Evolutionary conservation across 257 asterid genomes (phyloP), one percentile per base, ranked within the genome.

Genomic region (Lycium ferocissimum): DNA sequence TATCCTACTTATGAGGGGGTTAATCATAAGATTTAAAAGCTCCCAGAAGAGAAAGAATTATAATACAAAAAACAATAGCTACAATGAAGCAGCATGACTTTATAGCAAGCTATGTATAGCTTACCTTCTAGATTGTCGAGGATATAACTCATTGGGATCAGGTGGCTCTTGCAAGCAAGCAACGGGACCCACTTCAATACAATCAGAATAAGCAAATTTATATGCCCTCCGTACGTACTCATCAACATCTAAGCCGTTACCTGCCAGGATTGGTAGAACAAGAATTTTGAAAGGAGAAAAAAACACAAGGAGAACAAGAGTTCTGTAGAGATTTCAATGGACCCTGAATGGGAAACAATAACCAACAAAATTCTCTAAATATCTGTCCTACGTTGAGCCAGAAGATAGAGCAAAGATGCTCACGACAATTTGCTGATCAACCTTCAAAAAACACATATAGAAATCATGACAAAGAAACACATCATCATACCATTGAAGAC

Each of bases 141-240:
- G 97, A 91, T 97, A 97, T 84, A 97, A 91, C 89, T 94, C 98
- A 84, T 94, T 94, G 76, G 99, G 99, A 87, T 95, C 98, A 82
- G 99, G 99, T 40, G 99, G 98, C 87, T 97, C 99, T 26, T 93
- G 97, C 86, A 94, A 93, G 93, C 97, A 91, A 79, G 98, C 93
- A 79, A 97, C 96, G 6, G 98, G 99, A 82, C 99, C 99, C 87
- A 92, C 98, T 92, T 97, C 99, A 87, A 97, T 93, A 89, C 98
- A 94, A 85, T 97, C 99, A 63, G 98, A 89, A 85, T 97, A 97
- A 82, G 99, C 98, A 92, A 94, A 97, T 83, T 92, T 95, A 90
- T 95, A 97, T 57, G 99, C 98, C 93, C 93, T 94, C 86, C 98
- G 89, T 92, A 97, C 99, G 86, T 97, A 97, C 87, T 97, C 99